A percentile compares a stretch with the other conserved stretches of the same genome.
phyloP scores from a whole-genome alignment of 163 green algal genomes.

The Prototheca stagnorum region DNA sequence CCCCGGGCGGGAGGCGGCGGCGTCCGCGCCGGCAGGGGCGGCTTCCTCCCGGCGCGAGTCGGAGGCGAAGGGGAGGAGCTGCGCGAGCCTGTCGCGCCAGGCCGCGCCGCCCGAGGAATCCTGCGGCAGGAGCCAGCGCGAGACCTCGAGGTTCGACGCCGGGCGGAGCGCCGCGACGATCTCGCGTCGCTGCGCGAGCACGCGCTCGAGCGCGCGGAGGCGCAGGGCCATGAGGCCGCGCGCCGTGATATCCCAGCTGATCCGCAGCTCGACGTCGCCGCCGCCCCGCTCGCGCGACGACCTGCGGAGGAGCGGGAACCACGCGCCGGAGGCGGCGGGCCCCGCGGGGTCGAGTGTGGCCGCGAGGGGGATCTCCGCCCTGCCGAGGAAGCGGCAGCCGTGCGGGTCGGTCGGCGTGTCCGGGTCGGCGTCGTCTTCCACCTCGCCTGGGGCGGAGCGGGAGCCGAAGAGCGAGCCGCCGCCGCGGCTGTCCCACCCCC shows the following conservation, averaged over 20 bases:
- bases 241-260: constrained; percentile 51
- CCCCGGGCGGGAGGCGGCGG: not conserved
- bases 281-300: constrained; percentile 23
- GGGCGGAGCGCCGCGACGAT: constrained; percentile 43
- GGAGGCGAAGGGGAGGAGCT: too few species aligned
- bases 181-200: constrained; percentile 48
- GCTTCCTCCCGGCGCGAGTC: too few species aligned
- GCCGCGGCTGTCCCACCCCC: too few species aligned
- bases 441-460: too few species aligned
- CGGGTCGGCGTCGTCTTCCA: too few species aligned
- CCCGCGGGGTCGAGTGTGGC: constrained; percentile 32
- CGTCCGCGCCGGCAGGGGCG: not conserved
- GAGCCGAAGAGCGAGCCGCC: too few species aligned
- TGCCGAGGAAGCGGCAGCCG: constrained; percentile 36
- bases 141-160: constrained; percentile 6
- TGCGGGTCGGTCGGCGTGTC: too few species aligned
- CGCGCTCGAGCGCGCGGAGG: constrained; percentile 46
- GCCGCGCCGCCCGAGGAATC: not conserved
- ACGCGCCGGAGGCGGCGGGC: constrained; percentile 18
- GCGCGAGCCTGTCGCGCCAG: too few species aligned
- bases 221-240: constrained; percentile 50
- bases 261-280: constrained; percentile 32
- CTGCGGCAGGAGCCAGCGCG: constrained; percentile 8
- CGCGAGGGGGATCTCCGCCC: constrained; percentile 29
- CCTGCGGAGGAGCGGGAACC: constrained; percentile 35